A percentile compares a stretch with the other conserved stretches of the same genome.
Evolutionary conservation across 2,329 filamentous ascomycete species (phyloP).

Genomic region (Apiospora arundinis): DNA sequence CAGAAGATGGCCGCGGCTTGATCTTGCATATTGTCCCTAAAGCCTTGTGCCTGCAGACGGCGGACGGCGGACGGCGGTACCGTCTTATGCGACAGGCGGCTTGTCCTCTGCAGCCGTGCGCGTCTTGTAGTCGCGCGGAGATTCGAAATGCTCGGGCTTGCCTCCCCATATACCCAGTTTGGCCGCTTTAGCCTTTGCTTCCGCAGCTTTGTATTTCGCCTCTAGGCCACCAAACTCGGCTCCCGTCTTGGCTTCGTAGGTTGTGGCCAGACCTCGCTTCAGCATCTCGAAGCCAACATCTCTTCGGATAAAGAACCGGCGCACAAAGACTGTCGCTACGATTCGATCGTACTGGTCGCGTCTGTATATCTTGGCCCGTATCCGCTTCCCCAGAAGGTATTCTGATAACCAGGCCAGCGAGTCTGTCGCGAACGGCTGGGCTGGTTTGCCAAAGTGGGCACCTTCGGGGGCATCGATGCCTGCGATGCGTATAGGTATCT

Average conservation of each 20-base stretch:
- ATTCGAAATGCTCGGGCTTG: constrained; percentile 71
- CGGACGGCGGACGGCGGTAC: constrained; percentile 1
- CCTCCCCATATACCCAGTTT: constrained; percentile 79
- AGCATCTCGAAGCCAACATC: constrained; percentile 94
- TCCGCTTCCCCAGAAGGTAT: constrained; percentile 73
- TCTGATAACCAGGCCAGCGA: constrained; percentile 80
- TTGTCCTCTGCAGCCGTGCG: constrained; percentile 45
- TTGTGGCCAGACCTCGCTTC: constrained; percentile 80
- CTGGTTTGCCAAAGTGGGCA: constrained; percentile 88
- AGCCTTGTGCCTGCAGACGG: background rate
- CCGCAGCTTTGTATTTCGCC: constrained; percentile 68
- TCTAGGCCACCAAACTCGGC: constrained; percentile 83
- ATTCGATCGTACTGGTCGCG: constrained; percentile 92
- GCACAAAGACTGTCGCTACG: constrained; percentile 82
- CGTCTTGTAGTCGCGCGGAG: constrained; percentile 85
- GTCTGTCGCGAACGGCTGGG: constrained; percentile 83
- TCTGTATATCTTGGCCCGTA: constrained; percentile 83
- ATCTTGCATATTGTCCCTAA: background rate
- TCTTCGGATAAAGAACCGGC: constrained; percentile 69
- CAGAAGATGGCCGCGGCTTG: background rate
- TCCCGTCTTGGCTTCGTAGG: constrained; percentile 91
- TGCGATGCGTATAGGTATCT: constrained; percentile 89
- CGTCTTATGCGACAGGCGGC: constrained; percentile 25
- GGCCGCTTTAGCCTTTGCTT: constrained; percentile 69
- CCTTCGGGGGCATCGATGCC: constrained; percentile 93